Percentiles rank a stretch among this genome's conserved stretches.
Conservation (phyloP, 2,329 filamentous ascomycete species). For the Trichophyton equinum region DNA sequence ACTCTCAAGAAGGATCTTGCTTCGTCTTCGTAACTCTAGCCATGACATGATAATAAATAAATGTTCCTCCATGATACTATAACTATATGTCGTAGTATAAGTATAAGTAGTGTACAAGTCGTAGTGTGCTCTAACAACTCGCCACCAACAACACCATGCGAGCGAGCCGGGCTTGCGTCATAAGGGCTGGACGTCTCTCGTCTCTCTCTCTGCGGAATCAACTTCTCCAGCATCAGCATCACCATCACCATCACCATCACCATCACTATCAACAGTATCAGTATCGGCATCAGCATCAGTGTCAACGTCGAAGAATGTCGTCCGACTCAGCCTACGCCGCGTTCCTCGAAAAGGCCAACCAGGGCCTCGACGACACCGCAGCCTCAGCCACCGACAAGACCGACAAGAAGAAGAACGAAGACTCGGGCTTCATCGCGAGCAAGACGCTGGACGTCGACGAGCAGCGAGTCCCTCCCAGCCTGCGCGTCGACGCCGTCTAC, state of each 20-base stretch:
- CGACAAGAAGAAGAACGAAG: slow-evolving; percentile 15
- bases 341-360: slow-evolving; percentile 79
- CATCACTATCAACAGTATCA: not conserved
- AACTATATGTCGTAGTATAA: not conserved
- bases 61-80: not conserved
- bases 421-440: slow-evolving; percentile 24
- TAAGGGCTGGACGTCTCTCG: not conserved
- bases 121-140: not conserved
- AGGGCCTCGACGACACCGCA: slow-evolving; percentile 36
- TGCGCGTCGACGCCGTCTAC: slow-evolving; percentile 54
- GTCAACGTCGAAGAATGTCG: slow-evolving; percentile 22
- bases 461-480: slow-evolving; percentile 47
- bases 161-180: not conserved
- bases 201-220: no score
- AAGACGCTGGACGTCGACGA: slow-evolving; percentile 23
- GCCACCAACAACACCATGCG: not conserved
- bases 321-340: slow-evolving; percentile 71
- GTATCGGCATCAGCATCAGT: not conserved
- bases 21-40: not conserved
- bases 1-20: slow-evolving; percentile 97
- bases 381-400: slow-evolving; percentile 4
- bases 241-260: not conserved
- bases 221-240: not conserved
- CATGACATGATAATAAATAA: not conserved
- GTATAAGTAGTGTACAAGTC: not conserved